Evolutionary conservation across 345 rosid genomes (phyloP).

Genomic region (Eutrema yunnanense): DNA sequence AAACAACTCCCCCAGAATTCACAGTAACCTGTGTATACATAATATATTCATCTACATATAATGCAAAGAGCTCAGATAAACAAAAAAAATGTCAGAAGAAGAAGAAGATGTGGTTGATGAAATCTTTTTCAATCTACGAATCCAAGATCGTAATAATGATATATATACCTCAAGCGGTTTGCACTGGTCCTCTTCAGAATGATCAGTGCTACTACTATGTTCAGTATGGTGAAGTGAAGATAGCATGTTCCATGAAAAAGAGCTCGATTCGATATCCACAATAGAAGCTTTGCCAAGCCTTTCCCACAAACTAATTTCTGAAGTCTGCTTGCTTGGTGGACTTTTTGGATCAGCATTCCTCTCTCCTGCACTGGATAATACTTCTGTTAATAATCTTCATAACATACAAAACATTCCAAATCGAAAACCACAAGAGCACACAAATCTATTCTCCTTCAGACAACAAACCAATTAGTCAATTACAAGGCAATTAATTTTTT

Average conservation of each 20-base stretch:
- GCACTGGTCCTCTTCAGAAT: constrained; percentile 82
- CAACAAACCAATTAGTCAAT: background rate
- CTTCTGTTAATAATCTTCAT: constrained; percentile 1
- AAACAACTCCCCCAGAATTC: constrained; percentile 98
- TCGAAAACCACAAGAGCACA: background rate
- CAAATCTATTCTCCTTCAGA: background rate
- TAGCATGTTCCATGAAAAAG: constrained; percentile 83
- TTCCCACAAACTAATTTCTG: constrained; percentile 81
- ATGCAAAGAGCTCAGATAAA: background rate
- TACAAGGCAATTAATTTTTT: too few species aligned
- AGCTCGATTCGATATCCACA: constrained; percentile 60
- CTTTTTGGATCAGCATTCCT: constrained; percentile 41
- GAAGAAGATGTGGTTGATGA: background rate
- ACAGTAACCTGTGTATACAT: constrained; percentile 66
- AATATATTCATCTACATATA: background rate
- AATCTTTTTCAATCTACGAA: background rate
- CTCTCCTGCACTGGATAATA: constrained; percentile 55
- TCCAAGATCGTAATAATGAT: constrained; percentile 2
- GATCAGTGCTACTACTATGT: constrained; percentile 74
- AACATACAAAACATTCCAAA: background rate
- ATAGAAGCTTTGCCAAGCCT: constrained; percentile 75
- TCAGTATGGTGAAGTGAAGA: constrained; percentile 97
- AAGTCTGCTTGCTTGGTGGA: constrained; percentile 42
- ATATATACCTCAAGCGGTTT: constrained; percentile 79
- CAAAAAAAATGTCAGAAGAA: background rate